Base-by-base conservation (phyloP, 768 basidiomycete species). In the Suillus weaverae region DNA sequence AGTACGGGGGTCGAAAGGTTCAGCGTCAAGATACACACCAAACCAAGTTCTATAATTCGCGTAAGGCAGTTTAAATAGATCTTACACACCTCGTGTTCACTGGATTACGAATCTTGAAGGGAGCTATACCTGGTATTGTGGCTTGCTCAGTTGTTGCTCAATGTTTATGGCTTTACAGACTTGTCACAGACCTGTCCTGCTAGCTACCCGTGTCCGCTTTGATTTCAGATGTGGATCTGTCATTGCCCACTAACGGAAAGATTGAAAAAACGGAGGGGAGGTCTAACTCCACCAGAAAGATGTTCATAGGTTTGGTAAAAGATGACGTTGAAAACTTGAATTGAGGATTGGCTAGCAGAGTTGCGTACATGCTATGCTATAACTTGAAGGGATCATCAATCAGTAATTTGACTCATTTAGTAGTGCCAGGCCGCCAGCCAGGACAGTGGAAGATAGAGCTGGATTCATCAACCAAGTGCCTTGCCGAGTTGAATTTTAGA, bases 21-120 rank as follows among this genome's bases (percentile, higher is more conserved):
- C 54, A 30, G 61, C 54, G 54, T 60, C 48, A 59, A 54, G 36
- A 53, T 61, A 48, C 33, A 22, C 30, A 3, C 18, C 43, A 61
- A 35, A n/a, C 32, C 30, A 60, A 16, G 22, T 60, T 60, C 13
- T 59, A 62, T 53, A 33, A 22, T 53, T 62, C 18, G n/a, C n/a
- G 7, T 35, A 60, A 38, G 32, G n/a, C 20, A 32, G 36, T 62
- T 22, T 38, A 62, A 59, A 62, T 62, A 50, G 35, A 30, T 61
- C 53, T n/a, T 9, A 32, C 36, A 26, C 16, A 57, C 56, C 56
- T 39, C 36, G 56, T 57, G 56, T 57, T 18, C 56, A 39, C 26
- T 30, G 39, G 38, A 41, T 59, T 41, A 41, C 57, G 39, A 39
- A 41, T 39, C 5, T 33, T n/a, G 26, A 26, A 26, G 9, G 1